Percentiles rank a stretch among this genome's conserved stretches.
These are phyloP conservation scores for Penicillium sp. DNA, from an alignment of 2,329 filamentous ascomycete species.

Conservation along the genomic window DNA sequence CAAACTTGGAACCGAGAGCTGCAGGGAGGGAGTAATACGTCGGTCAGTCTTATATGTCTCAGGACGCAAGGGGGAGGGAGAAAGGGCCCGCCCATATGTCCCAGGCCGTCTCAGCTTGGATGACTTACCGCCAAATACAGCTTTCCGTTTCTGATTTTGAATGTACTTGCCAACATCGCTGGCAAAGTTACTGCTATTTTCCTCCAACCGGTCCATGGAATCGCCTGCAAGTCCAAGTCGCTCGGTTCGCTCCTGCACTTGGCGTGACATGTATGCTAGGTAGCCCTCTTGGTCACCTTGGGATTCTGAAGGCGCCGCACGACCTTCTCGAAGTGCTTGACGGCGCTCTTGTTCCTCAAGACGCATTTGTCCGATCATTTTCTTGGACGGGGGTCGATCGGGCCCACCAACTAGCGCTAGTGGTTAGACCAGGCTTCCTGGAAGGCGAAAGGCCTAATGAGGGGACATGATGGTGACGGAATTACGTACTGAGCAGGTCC, in stretches of 20 bases:
- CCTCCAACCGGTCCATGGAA: slow-evolving; percentile 73
- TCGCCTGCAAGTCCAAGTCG: slow-evolving; percentile 77
- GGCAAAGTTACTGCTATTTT: slow-evolving; percentile 76
- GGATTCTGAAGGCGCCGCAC: slow-evolving; percentile 24
- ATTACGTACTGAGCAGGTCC: slow-evolving; percentile 63
- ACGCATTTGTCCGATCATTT: slow-evolving; percentile 74
- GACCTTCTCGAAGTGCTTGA: slow-evolving; percentile 33
- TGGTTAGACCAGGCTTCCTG: slow-evolving; percentile 3
- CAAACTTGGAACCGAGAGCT: slow-evolving; percentile 41
- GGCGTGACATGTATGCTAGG: slow-evolving; percentile 74
- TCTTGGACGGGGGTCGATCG: slow-evolving; percentile 79
- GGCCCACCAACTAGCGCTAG: slow-evolving; percentile 63
- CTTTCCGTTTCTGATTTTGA: slow-evolving; percentile 76
- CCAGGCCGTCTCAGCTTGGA: neutral
- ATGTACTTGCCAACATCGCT: slow-evolving; percentile 86
- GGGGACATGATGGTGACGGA: too few species aligned
- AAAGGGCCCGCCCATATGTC: neutral
- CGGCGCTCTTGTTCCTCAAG: slow-evolving; percentile 60
- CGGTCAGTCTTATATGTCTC: slow-evolving; percentile 14
- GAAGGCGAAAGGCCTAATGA: too few species aligned
- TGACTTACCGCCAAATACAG: slow-evolving; percentile 60
- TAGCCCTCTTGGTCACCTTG: slow-evolving; percentile 56
- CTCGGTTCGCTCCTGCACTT: slow-evolving; percentile 86
- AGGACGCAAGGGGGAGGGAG: slow-evolving; percentile 16
- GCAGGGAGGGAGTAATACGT: neutral